phyloP scores from a whole-genome alignment of 345 rosid species.

The Hibiscus mutabilis region DNA sequence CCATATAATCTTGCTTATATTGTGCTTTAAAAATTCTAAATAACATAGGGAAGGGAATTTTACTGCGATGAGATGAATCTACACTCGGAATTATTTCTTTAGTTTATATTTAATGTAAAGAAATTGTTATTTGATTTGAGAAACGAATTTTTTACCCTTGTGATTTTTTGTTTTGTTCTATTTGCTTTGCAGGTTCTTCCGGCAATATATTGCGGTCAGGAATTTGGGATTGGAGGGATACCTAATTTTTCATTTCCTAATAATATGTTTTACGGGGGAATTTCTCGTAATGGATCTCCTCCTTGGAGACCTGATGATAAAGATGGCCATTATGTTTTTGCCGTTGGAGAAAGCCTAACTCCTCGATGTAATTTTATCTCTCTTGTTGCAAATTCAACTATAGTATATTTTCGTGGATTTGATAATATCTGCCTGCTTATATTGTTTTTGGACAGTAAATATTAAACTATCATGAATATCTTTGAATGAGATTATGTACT shows the following conservation, averaged over 20 bases:
- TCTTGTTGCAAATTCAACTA: not conserved
- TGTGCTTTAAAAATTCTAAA: not conserved
- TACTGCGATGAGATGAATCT: not conserved
- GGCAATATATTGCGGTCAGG: constrained; percentile 48
- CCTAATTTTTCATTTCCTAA: constrained; percentile 41
- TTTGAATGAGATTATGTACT: not conserved
- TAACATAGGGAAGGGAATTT: not conserved
- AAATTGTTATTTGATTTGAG: not conserved
- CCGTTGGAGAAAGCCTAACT: constrained; percentile 60
- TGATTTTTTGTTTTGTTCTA: not conserved
- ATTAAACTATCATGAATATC: not conserved
- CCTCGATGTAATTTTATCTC: constrained; percentile 49
- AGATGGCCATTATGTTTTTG: constrained; percentile 70
- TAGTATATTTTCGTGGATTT: not conserved
- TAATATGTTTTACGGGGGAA: constrained; percentile 35
- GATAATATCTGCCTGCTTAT: not conserved
- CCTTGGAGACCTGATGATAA: constrained; percentile 85
- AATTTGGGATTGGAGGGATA: constrained; percentile 39
- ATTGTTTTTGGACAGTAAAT: not conserved
- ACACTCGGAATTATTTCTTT: not conserved
- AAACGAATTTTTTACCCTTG: not conserved
- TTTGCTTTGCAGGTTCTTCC: constrained; percentile 40
- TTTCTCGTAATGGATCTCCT: constrained; percentile 47
- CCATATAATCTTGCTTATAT: not conserved
- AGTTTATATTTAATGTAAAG: not conserved